Evolutionary conservation across 106 monocot genomes (phyloP), one percentile per base, ranked within the genome.

Genomic region (Dendrobium huoshanense): DNA sequence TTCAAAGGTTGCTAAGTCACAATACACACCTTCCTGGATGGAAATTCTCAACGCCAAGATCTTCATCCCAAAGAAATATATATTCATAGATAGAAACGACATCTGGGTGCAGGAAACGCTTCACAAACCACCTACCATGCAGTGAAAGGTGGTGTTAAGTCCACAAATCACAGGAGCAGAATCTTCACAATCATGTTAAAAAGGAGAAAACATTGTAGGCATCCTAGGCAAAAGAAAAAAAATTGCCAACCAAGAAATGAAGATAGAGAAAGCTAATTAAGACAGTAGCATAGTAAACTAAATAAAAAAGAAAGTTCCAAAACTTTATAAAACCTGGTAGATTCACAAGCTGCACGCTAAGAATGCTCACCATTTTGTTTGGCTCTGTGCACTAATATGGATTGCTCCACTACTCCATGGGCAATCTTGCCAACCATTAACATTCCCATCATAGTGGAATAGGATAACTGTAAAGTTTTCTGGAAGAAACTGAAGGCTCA

Each of bases 51-150:
- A 94, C 94, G 37, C 80, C 88, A 25, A 91, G 55, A 85, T 91
- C 91, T 83, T 91, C 94, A 87, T 94, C 94, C 94, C 94, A 94
- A 59, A 94, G 80, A 85, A 94, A 94, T 84, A 94, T 86, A 83
- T 89, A 94, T 70, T 91, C 91, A 76, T 94, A 94, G 41, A 75
- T 83, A 5, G 91, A 87, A 49, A 94, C 85, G 58, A 91, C 89
- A 87, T 89, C 91, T 11, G 94, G 94, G 75, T 94, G 87, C 13
- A 94, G 84, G 77, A 94, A 94, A 51, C 94, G 86, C 77, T 94
- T 94, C 74, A 89, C 93, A 87, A 91, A 94, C 93, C 93, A 94
- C 93, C 93, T 94, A 65, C 37, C 24, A 22, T 7, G 20, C 20
- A 65, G n/a, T 17, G n/a, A 22, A 65, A 55, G 55, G 18, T 16